Conservation (phyloP, 192 early-diverging fungal genomes). For the Spizellomyces sp. region DNA sequence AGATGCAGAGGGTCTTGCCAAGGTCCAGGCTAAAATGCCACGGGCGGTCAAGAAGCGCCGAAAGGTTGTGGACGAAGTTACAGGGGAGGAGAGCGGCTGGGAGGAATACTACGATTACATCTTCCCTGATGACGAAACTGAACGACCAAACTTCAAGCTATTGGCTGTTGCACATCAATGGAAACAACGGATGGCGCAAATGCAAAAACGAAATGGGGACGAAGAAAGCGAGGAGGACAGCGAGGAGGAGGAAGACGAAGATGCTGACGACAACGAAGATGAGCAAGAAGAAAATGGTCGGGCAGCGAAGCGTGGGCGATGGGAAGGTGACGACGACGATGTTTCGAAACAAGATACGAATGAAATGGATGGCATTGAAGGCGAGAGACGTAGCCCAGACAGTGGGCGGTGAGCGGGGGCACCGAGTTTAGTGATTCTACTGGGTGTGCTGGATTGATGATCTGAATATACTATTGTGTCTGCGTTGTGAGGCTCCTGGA, state of each 20-base stretch:
- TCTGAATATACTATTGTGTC: too few relatives aligned
- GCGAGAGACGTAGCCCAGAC: too few relatives aligned
- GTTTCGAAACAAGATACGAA: neutral
- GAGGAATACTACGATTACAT: slow-evolving; percentile 99
- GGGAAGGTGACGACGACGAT: slow-evolving; percentile 16
- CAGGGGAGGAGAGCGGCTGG: slow-evolving; percentile 62
- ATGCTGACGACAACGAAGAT: slow-evolving; percentile 3
- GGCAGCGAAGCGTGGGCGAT: neutral
- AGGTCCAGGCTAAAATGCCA: slow-evolving; percentile 79
- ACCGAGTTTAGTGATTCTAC: too few relatives aligned
- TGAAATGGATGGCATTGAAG: too few relatives aligned
- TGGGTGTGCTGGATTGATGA: too few relatives aligned
- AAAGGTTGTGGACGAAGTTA: slow-evolving; percentile 62
- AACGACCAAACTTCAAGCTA: slow-evolving; percentile 86
- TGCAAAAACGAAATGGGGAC: slow-evolving; percentile 23
- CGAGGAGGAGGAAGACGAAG: slow-evolving; percentile 31
- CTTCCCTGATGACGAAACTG: slow-evolving; percentile 93
- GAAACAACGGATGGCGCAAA: slow-evolving; percentile 49
- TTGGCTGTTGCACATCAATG: slow-evolving; percentile 89
- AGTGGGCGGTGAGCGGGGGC: too few relatives aligned
- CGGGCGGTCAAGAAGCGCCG: slow-evolving; percentile 90
- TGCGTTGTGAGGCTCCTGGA: too few relatives aligned
- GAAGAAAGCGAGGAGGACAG: slow-evolving; percentile 27
- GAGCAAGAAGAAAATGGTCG: neutral
- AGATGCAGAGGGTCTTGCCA: slow-evolving; percentile 41